Conservation (phyloP, 2,329 filamentous ascomycete genomes). For the Ilyonectria destructans region DNA sequence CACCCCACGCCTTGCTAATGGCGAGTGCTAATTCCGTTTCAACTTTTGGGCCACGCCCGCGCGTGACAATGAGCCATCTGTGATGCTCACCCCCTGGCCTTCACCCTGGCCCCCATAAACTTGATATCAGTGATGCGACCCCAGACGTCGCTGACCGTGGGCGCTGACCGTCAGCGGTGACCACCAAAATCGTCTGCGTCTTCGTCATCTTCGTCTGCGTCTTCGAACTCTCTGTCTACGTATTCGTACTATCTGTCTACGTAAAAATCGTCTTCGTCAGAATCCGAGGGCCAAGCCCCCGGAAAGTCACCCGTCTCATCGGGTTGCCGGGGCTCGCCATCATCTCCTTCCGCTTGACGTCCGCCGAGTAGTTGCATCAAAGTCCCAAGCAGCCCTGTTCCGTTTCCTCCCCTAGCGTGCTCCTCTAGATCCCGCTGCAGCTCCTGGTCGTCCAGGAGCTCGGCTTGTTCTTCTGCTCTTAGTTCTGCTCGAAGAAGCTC, state of each 20-base stretch:
- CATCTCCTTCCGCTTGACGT: constrained; percentile 18
- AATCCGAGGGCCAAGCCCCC: constrained; percentile 53
- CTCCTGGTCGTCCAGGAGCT: constrained; percentile 53
- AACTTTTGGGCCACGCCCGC: constrained; percentile 6
- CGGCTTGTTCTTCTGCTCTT: constrained; percentile 40
- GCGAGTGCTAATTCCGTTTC: constrained; percentile 19
- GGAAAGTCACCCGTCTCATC: constrained; percentile 44
- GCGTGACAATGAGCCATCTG: constrained; percentile 14
- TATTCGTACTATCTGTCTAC: too few relatives aligned
- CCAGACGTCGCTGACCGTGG: constrained; percentile 3
- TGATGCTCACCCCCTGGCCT: constrained; percentile 7
- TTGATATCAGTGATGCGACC: background rate
- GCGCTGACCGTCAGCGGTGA: constrained; percentile 22
- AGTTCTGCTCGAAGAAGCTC: too few relatives aligned
- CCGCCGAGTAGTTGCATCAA: constrained; percentile 12
- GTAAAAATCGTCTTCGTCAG: too few relatives aligned
- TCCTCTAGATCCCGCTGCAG: constrained; percentile 52
- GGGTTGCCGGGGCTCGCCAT: constrained; percentile 22
- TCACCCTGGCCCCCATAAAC: constrained; percentile 1
- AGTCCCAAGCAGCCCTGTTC: constrained; percentile 46
- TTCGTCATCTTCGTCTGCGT: constrained; percentile 38
- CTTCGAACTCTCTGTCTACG: too few relatives aligned
- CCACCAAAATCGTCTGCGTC: constrained; percentile 24
- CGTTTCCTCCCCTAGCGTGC: constrained; percentile 44
- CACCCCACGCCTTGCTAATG: constrained; percentile 20